Conservation (phyloP, 2,329 filamentous ascomycete species). For the Botrytis squamosa region DNA sequence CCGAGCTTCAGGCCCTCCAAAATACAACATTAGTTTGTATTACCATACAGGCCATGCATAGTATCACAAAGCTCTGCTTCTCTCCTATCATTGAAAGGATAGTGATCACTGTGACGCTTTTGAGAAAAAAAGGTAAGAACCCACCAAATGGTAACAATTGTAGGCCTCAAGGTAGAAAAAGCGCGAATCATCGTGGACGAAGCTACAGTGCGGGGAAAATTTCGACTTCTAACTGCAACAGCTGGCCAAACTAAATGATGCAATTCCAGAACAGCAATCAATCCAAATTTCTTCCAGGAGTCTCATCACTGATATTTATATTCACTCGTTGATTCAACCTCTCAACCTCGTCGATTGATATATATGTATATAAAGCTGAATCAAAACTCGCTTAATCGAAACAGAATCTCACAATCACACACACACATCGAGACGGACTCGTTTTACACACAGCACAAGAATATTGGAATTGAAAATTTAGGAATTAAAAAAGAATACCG, state of each 20-base stretch:
- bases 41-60: neutral
- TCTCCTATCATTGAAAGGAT: neutral
- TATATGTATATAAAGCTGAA: neutral
- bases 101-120: neutral
- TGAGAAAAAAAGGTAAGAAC: neutral
- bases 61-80: neutral
- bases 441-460: neutral
- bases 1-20: rapidly evolving
- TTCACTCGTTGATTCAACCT: neutral
- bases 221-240: neutral
- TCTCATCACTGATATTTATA: neutral
- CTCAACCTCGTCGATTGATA: neutral
- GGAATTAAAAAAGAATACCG: rapidly evolving
- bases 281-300: neutral
- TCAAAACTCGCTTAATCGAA: neutral
- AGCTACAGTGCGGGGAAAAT: rapidly evolving
- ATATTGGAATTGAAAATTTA: neutral
- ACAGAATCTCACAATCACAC: neutral
- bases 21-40: neutral
- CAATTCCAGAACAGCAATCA: neutral
- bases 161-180: neutral
- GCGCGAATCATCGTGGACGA: neutral
- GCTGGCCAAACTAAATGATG: neutral
- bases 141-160: neutral
- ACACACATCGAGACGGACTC: neutral